Base-by-base conservation (phyloP, 192 early-diverging fungal species). In the Podila epicladia region DNA sequence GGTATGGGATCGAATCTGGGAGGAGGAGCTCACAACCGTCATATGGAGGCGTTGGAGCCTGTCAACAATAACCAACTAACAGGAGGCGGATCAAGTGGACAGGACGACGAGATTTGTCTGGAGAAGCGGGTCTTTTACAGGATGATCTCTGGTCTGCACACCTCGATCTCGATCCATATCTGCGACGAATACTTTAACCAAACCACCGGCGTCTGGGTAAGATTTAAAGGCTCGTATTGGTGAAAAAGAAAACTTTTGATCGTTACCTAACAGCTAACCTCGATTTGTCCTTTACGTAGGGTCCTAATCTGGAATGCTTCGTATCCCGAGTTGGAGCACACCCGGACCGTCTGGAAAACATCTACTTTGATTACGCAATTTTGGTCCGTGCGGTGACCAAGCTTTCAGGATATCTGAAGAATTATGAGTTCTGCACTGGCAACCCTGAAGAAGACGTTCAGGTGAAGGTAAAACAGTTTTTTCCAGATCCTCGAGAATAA, bases 121-220 rank as follows among this genome's bases (percentile, higher is more conserved):
- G 95, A 96, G 74, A 95, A 95, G 75, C 82, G 91, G 22, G 92
- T 95, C 17, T 96, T 93, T 83, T 91, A 92, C 78, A 74, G 88
- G 17, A 73, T 92, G 74, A 87, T 92, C 49, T 92, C 91, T 22
- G 89, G 97, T 13, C 87, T 99, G 29, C 97, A 99, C 74, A 88
- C 96, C 0, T 98, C 96, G 28, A 97, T 97, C 37, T 98, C 97
- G 2, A 93, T 95, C 8, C 97, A 99, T 78, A 97, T 99, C 61
- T 99, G 97, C 84, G 89, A 94, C 63, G 91, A 99, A 65, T 95
- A 91, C 74, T 90, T 97, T 68, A 91, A 99, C 69, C 87, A 89
- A 31, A 93, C 92, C 2, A 94, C 93, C 9, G 93, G 94, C 33
- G 83, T 85, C 61, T 99, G 97, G 97, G 93, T 93, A 87, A 60